Conservation (phyloP, 176 grass and related monocot genomes). For the Avena insularis region DNA sequence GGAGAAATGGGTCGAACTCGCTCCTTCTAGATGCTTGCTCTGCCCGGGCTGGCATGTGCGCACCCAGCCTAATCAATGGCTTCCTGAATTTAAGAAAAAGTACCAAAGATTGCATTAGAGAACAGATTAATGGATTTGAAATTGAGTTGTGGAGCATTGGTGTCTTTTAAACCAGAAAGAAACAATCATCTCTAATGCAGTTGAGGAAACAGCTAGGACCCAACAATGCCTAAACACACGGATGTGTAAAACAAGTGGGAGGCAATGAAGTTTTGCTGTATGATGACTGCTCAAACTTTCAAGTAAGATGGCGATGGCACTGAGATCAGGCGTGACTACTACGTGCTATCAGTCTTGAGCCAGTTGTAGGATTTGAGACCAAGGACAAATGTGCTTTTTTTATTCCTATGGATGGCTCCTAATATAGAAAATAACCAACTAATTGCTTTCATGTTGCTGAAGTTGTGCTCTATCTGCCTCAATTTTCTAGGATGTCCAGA, state of each 20-base stretch:
- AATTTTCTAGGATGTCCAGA: slow-evolving; percentile 10
- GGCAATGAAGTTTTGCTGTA: slow-evolving; percentile 41
- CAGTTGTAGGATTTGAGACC: background rate
- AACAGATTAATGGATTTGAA: slow-evolving; percentile 31
- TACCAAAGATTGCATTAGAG: slow-evolving; percentile 25
- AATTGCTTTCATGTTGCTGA: background rate
- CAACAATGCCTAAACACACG: slow-evolving; percentile 47
- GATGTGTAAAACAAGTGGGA: slow-evolving; percentile 49
- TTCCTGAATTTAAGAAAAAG: slow-evolving; percentile 66
- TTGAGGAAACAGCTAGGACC: slow-evolving; percentile 67
- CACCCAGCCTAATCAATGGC: slow-evolving; percentile 70
- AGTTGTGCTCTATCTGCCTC: background rate
- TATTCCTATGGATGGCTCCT: background rate
- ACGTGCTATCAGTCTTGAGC: background rate
- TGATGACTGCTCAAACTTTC: slow-evolving; percentile 39
- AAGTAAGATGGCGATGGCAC: slow-evolving; percentile 10
- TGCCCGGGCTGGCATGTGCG: slow-evolving; percentile 86
- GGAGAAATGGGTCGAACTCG: slow-evolving; percentile 60
- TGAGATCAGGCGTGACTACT: slow-evolving; percentile 11
- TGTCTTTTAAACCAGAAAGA: slow-evolving; percentile 39
- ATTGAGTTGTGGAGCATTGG: slow-evolving; percentile 13
- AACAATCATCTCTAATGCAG: slow-evolving; percentile 44
- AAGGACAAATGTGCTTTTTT: slow-evolving; percentile 7
- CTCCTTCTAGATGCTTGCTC: slow-evolving; percentile 71
- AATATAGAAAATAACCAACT: background rate